Base-by-base conservation (phyloP, 1,284 basidiomycete genomes). In the Bondarzewia mesenterica region DNA sequence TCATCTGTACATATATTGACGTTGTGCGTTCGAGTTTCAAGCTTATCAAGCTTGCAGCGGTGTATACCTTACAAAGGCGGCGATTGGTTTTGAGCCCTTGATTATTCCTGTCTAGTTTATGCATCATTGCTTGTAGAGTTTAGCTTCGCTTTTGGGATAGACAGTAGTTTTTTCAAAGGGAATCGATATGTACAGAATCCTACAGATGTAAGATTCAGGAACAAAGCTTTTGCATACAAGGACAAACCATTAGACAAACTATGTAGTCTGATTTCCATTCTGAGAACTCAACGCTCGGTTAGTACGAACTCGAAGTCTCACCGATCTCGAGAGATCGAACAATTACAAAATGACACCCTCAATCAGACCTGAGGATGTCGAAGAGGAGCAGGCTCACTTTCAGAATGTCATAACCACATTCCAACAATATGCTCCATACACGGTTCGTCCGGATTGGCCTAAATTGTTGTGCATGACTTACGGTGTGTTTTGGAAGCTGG, bases 351-450 rank as follows among this genome's bases (percentile, higher is more conserved):
- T 32, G 38, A 40, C 38, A 8, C 8, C 16, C 3, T 15, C 3
- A 18, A 43, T 50, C 25, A 59, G 52, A 18, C 53, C 56, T 29
- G 51, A 56, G 12, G 66, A 66, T 23, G 56, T 64, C 20, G 58
- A 66, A 48, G 68, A 71, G 61, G 85, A 88, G 61, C 71, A 78
- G 53, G 59, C 63, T 14, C 79, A 85, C 53, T 88, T 89, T 55
- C 66, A 73, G 2, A 82, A 85, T 57, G 81, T 89, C 23, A 70
- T 89, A 25, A 60, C 73, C 0, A 79, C 84, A 0, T 88, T 89
- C 57, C 67, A 73, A 50, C 74, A 78, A 50, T 89, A 89, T 57
- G 74, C 72, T 1, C 69, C 73, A 25, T 78, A 85, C 58, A 75
- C 82, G 54, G 85, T 87, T 57, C 51, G 68, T 63, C 22, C 22